phyloP scores from a whole-genome alignment of 2,329 filamentous ascomycete species.

The Aspergillus hortae region DNA sequence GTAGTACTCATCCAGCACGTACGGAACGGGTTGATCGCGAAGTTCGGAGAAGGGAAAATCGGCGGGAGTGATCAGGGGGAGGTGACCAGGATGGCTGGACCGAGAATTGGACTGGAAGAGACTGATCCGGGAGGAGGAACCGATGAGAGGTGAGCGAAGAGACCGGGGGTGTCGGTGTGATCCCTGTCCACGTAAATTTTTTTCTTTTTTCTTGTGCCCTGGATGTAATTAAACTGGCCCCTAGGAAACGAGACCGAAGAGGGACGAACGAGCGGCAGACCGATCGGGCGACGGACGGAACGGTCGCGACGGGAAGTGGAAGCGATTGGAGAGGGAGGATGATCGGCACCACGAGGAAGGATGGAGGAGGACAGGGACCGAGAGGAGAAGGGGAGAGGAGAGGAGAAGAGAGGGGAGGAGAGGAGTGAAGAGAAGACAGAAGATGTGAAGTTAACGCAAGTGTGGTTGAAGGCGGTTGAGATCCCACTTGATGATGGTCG shows the following conservation, averaged over 20 bases:
- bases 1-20: conserved; percentile 36
- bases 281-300: conserved; percentile 1
- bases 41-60: conserved; percentile 2
- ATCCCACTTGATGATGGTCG: no score
- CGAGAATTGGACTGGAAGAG: neutral
- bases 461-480: neutral
- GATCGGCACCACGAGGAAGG: neutral
- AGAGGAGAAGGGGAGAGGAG: neutral
- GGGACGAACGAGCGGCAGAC: conserved; percentile 13
- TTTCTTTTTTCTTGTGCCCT: conserved; percentile 5
- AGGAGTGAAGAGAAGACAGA: neutral
- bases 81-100: conserved; percentile 10
- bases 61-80: conserved; percentile 13
- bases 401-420: neutral
- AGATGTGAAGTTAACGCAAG: neutral
- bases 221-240: conserved; percentile 6
- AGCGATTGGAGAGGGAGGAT: neutral
- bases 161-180: conserved; percentile 4
- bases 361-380: neutral
- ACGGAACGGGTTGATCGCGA: conserved; percentile 12
- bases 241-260: conserved; percentile 9
- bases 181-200: conserved; percentile 1
- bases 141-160: neutral
- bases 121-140: neutral
- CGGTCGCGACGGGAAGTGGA: neutral